Evolutionary conservation across 129 eudicot species (phyloP), one percentile per base, ranked within the genome.

Genomic region (Flaveria linearis): DNA sequence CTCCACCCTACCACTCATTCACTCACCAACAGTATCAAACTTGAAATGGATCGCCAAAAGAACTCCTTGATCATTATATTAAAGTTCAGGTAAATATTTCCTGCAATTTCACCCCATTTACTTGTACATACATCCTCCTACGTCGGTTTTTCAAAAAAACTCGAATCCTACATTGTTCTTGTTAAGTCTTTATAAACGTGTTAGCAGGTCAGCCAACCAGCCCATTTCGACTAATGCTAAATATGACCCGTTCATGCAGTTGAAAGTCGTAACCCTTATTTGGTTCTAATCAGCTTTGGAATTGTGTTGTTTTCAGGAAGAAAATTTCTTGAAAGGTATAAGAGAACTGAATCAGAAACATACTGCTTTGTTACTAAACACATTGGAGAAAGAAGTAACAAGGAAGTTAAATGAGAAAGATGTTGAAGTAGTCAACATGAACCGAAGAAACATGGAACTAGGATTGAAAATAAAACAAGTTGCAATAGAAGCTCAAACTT

Each of bases 391-490:
- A 82, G 91, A 74, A 56, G 86, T 82, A 3, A 46, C 61, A 71
- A 81, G 39, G 50, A 90, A 78, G 57, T 50, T 88, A 15, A 86
- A 56, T 0, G 93, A 86, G 55, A 90, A 90, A 84, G 91, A 88
- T 11, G 72, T 84, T 8, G 89, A 88, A 82, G 72, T 90, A 28
- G 86, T 75, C 63, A 84, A 75, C 64, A 79, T 90, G 81, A 90
- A 82, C 86, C 78, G 76, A 63, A 88, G 75, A 81, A 90, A 88
- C 87, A 82, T 79, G 76, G 93, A 86, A 65, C 62, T 90, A 15
- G 82, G 79, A 4, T 86, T 88, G 26, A 88, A 78, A 67, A 88
- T 90, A 80, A 90, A 86, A 80, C 91, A 90, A 73, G 81, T 84
- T 3, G 77, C 85, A 0, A 70, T 72, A 61, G 93, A 90, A 86